Conservation (phyloP, 1,284 basidiomycete species). For the Sanguinoderma infundibulare region DNA sequence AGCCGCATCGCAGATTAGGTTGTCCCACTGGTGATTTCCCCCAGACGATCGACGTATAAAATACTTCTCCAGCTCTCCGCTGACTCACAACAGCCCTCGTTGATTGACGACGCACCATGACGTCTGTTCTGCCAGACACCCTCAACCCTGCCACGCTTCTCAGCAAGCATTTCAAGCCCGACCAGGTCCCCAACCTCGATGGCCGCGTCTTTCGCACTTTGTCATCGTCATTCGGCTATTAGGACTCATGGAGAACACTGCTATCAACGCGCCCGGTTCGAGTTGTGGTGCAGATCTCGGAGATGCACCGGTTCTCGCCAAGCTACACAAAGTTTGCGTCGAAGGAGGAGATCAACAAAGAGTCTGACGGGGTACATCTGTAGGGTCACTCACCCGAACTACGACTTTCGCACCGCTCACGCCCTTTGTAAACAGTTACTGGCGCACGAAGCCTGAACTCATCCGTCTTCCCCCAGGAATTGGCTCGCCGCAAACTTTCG, state of each 20-base stretch:
- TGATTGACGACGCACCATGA: conserved; percentile 19
- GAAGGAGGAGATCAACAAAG: conserved; percentile 36
- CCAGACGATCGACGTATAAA: no score
- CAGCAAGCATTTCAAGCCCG: conserved; percentile 27
- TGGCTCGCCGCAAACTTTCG: conserved; percentile 31
- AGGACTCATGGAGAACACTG: conserved; percentile 36
- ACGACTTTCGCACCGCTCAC: neutral
- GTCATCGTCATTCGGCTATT: conserved; percentile 35
- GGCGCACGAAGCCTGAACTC: conserved; percentile 34
- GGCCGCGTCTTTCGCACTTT: conserved; percentile 37
- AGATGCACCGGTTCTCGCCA: conserved; percentile 33
- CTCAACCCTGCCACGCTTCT: conserved; percentile 26
- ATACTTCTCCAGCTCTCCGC: no score
- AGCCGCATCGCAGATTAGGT: no score
- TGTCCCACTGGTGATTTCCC: no score
- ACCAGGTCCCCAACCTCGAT: conserved; percentile 29
- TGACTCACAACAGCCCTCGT: no score
- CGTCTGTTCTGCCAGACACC: conserved; percentile 24
- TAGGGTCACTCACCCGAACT: conserved; percentile 4
- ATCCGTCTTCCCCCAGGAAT: conserved; percentile 33
- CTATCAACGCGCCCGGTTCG: conserved; percentile 30
- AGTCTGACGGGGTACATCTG: conserved; percentile 31
- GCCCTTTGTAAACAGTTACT: conserved; percentile 23
- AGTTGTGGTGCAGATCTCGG: conserved; percentile 38
- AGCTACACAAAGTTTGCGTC: conserved; percentile 30